A percentile compares a stretch with the other conserved stretches of the same genome.
Conservation (phyloP, 371 early-diverging fungal genomes). For the Saksenaea vasiformis region DNA sequence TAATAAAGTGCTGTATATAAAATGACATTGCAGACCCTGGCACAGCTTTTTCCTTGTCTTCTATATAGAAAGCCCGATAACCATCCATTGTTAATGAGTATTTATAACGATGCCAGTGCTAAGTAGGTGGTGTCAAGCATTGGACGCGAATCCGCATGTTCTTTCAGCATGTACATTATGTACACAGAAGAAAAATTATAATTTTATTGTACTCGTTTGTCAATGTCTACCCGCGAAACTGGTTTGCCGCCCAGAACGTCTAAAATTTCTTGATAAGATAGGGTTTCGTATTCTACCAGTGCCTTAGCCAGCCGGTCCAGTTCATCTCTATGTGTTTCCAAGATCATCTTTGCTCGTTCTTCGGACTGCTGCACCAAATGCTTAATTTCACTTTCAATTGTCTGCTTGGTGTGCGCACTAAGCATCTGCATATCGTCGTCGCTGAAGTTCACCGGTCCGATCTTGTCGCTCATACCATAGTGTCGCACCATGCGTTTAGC, state of each 20-base stretch:
- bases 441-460: slow-evolving; percentile 55
- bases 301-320: slow-evolving; percentile 92
- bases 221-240: slow-evolving; percentile 33
- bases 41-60: neutral
- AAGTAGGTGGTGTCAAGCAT: neutral
- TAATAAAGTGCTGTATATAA: neutral
- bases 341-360: slow-evolving; percentile 67
- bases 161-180: neutral
- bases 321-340: slow-evolving; percentile 80
- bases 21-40: neutral
- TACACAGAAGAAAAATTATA: neutral
- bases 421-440: slow-evolving; percentile 73
- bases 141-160: neutral
- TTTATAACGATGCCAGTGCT: neutral
- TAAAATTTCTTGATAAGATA: slow-evolving; percentile 87
- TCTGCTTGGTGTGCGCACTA: slow-evolving; percentile 66
- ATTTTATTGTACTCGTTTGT: slow-evolving; percentile 5
- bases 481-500: slow-evolving; percentile 87
- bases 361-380: slow-evolving; percentile 49
- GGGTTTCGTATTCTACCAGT: slow-evolving; percentile 91
- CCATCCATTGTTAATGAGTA: neutral
- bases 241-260: slow-evolving; percentile 72
- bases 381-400: slow-evolving; percentile 83
- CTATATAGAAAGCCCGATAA: neutral
- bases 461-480: slow-evolving; percentile 90